Conservation (phyloP, 352 stramenopile species). For the Phytophthora megakarya region DNA sequence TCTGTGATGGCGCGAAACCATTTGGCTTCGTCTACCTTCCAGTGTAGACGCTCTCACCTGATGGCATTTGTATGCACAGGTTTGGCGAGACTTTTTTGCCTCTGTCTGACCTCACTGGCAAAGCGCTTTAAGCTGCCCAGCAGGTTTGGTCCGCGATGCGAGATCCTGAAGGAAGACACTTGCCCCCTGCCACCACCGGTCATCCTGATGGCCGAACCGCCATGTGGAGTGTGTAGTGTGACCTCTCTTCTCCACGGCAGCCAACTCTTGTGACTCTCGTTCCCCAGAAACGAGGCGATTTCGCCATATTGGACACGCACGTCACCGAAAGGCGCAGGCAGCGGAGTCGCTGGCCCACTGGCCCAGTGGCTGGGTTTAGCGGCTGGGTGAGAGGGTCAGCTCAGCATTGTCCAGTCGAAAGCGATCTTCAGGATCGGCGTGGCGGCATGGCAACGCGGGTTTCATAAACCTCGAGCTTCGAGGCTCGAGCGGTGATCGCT, state of each 20-base stretch:
- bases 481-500: neutral
- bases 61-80: no score
- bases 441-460: neutral
- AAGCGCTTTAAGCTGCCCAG: constrained; percentile 1
- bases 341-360: neutral
- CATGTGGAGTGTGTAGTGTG: constrained; percentile 30
- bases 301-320: constrained; percentile 41
- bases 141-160: neutral
- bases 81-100: neutral
- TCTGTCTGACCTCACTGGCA: constrained; percentile 4
- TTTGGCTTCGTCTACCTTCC: constrained; percentile 14
- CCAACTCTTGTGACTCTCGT: constrained; percentile 32
- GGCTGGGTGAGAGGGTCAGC: constrained; percentile 22
- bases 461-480: neutral
- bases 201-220: constrained; percentile 9
- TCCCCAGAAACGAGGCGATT: constrained; percentile 39
- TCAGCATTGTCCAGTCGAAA: constrained; percentile 33
- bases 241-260: constrained; percentile 27
- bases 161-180: constrained; percentile 1
- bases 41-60: neutral
- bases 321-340: constrained; percentile 33
- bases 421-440: constrained; percentile 24
- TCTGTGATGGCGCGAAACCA: constrained; percentile 27
- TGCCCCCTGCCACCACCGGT: neutral
- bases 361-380: no score